These are phyloP conservation scores for Verruconis gallopava DNA, from an alignment of 2,329 filamentous ascomycete species.

Conservation along the genomic window DNA sequence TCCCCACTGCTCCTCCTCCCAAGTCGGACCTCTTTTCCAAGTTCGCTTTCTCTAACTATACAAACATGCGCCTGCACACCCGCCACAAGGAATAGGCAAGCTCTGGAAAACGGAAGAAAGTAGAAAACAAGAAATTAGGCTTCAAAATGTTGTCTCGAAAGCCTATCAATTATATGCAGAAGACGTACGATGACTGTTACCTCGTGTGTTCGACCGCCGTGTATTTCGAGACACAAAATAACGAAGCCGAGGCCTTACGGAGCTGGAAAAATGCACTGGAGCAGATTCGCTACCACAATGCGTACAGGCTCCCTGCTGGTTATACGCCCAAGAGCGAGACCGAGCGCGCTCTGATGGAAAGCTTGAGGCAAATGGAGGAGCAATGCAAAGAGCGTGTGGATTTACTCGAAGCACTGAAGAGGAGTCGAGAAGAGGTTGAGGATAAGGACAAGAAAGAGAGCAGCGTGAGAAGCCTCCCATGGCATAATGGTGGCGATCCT, in stretches of 20 bases:
- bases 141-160: background rate
- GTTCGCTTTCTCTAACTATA: too few relatives aligned
- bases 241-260: slow-evolving; percentile 78
- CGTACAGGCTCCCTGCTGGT: slow-evolving; percentile 56
- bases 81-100: too few relatives aligned
- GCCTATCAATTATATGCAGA: slow-evolving; percentile 61
- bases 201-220: slow-evolving; percentile 88
- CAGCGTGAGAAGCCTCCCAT: background rate
- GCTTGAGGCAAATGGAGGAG: slow-evolving; percentile 67
- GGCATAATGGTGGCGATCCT: background rate
- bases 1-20: too few relatives aligned
- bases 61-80: too few relatives aligned
- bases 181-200: slow-evolving; percentile 96
- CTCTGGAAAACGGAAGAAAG: too few relatives aligned
- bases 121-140: too few relatives aligned
- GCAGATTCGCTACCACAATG: slow-evolving; percentile 76
- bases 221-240: slow-evolving; percentile 84
- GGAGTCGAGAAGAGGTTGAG: slow-evolving; percentile 44
- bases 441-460: slow-evolving; percentile 10
- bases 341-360: slow-evolving; percentile 70
- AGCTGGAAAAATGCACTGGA: slow-evolving; percentile 84
- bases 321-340: slow-evolving; percentile 66
- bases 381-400: slow-evolving; percentile 92
- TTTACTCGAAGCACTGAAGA: slow-evolving; percentile 65
- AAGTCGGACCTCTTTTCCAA: too few relatives aligned